Conservation (phyloP, 495 filamentous ascomycete genomes). For the Lepidopterella palustris region DNA sequence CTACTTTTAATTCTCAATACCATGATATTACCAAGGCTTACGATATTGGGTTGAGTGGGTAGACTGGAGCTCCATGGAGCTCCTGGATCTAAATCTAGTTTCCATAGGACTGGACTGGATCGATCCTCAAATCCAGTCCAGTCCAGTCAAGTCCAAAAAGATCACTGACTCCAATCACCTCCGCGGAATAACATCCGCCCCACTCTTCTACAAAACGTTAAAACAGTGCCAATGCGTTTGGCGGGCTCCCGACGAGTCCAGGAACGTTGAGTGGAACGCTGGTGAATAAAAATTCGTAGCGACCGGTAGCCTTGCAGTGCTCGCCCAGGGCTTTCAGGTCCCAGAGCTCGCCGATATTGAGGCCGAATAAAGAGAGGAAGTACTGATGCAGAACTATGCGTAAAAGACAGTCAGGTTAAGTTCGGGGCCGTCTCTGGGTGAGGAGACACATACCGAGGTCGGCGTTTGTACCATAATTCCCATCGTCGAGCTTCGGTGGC, state of each 20-base stretch:
- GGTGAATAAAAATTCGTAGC: conserved; percentile 32
- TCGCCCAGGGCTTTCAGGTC: conserved; percentile 49
- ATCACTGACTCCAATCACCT: too few relatives aligned
- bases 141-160: too few relatives aligned
- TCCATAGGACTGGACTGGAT: too few relatives aligned
- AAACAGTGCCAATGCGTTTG: conserved; percentile 36
- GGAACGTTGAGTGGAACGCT: conserved; percentile 27
- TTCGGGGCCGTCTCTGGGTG: too few relatives aligned
- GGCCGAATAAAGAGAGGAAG: conserved; percentile 40
- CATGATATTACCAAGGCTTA: too few relatives aligned
- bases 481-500: conserved; percentile 24
- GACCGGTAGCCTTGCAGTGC: conserved; percentile 40
- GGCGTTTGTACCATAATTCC: conserved; percentile 6
- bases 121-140: too few relatives aligned
- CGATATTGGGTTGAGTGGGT: too few relatives aligned
- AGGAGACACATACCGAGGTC: conserved; percentile 1
- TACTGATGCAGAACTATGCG: conserved; percentile 38
- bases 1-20: too few relatives aligned
- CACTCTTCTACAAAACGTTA: too few relatives aligned
- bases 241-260: conserved; percentile 28
- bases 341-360: conserved; percentile 58
- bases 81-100: too few relatives aligned
- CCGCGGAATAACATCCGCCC: too few relatives aligned
- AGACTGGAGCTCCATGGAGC: too few relatives aligned
- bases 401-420: background rate